Percentiles rank a stretch among this genome's conserved stretches.
Evolutionary conservation across 2,329 filamentous ascomycete species (phyloP).

Genomic region (Daldinia sp.): DNA sequence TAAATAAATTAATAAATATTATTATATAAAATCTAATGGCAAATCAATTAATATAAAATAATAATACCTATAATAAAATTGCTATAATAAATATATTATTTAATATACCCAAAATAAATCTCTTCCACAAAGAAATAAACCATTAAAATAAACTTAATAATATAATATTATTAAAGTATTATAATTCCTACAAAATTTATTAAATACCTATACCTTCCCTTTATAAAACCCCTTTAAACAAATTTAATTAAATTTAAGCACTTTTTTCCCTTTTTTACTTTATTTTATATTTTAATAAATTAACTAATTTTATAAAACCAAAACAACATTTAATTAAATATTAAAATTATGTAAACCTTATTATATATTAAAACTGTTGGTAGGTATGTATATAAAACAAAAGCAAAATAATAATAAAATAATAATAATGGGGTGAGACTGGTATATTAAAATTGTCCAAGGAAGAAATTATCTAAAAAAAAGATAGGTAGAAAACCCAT

Average conservation of each 20-base stretch:
- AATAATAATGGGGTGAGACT: too few relatives aligned
- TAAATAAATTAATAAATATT: neutral
- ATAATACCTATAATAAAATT: constrained; percentile 5
- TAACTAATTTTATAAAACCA: neutral
- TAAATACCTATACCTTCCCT: neutral
- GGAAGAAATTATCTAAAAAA: too few relatives aligned
- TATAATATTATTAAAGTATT: neutral
- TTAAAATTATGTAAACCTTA: neutral
- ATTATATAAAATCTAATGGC: neutral
- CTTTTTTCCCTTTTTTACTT: neutral
- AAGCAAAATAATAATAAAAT: neutral
- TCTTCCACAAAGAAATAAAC: neutral
- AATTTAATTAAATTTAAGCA: constrained; percentile 3
- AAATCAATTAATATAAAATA: neutral
- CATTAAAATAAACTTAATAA: neutral
- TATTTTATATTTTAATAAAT: neutral
- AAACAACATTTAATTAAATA: neutral
- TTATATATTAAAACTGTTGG: neutral
- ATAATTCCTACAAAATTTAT: neutral
- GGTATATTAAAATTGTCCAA: too few relatives aligned
- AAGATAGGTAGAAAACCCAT: too few relatives aligned
- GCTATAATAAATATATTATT: neutral
- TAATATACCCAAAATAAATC: neutral
- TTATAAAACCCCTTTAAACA: neutral
- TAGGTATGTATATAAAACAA: too few relatives aligned